Percentiles rank a stretch among this genome's conserved stretches.
Conservation (phyloP, 2,329 filamentous ascomycete species). For the Calonectria naviculata region DNA sequence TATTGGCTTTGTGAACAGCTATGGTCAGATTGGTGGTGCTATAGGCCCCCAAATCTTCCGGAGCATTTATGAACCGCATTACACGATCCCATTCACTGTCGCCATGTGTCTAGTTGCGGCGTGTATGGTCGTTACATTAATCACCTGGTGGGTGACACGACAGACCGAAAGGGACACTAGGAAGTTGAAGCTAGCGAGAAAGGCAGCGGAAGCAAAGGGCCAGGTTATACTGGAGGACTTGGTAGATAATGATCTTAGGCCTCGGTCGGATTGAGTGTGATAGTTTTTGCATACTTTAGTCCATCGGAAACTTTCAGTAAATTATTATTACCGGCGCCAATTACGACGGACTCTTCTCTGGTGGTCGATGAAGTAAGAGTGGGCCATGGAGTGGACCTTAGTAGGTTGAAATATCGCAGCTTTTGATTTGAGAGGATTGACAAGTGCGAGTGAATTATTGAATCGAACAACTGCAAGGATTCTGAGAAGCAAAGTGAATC, state of each 20-base stretch:
- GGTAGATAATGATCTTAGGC: neutral
- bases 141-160: slow-evolving; percentile 10
- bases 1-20: slow-evolving; percentile 26
- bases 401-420: too few relatives aligned
- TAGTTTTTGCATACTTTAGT: too few relatives aligned
- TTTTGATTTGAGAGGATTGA: too few relatives aligned
- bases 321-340: too few relatives aligned
- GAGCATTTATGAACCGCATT: slow-evolving; percentile 1
- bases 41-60: slow-evolving; percentile 25
- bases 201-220: neutral
- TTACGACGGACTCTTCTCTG: too few relatives aligned
- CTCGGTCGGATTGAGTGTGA: neutral
- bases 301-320: too few relatives aligned
- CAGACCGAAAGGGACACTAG: slow-evolving; percentile 7
- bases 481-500: too few relatives aligned
- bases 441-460: too few relatives aligned
- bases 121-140: slow-evolving; percentile 5
- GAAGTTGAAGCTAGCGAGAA: neutral
- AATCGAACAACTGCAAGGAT: too few relatives aligned
- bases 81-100: slow-evolving; percentile 9
- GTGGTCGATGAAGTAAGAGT: too few relatives aligned
- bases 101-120: slow-evolving; percentile 9
- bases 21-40: slow-evolving; percentile 26
- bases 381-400: too few relatives aligned
- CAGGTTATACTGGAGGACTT: neutral